Conservation (phyloP, 2,329 filamentous ascomycete species). For the Byssothecium circinans region DNA sequence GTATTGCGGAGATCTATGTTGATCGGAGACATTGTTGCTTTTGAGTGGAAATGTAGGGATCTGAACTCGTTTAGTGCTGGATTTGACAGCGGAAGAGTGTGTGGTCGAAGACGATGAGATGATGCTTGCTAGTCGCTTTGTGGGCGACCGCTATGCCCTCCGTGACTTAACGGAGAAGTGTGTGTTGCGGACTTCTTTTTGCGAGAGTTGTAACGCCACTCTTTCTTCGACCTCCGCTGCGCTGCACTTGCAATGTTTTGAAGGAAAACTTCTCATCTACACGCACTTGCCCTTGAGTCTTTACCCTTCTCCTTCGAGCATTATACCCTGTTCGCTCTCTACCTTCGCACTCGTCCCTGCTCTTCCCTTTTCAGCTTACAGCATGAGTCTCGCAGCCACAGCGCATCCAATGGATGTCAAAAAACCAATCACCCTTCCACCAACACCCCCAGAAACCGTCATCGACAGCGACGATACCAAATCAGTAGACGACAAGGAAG, state of each 20-base stretch:
- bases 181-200: background rate
- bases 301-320: background rate
- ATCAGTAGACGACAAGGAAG: conserved; percentile 11
- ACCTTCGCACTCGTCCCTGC: background rate
- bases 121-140: background rate
- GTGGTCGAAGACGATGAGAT: background rate
- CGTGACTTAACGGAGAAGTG: background rate
- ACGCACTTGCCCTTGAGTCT: background rate
- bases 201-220: background rate
- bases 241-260: too few relatives aligned
- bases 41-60: conserved; percentile 1
- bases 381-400: conserved; percentile 21
- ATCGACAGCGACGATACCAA: conserved; percentile 32
- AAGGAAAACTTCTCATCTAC: background rate
- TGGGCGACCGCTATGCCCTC: background rate
- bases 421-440: conserved; percentile 23
- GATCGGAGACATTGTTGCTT: conserved; percentile 5
- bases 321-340: conserved; percentile 1
- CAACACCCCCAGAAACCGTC: conserved; percentile 40
- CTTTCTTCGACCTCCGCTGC: background rate
- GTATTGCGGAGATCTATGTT: conserved; percentile 24
- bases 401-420: background rate
- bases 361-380: conserved; percentile 1
- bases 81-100: background rate
- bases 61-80: conserved; percentile 2